A percentile compares a stretch with the other conserved stretches of the same genome.
These are phyloP conservation scores for Vinca major DNA, from an alignment of 305 asterid genomes.

Conservation along the genomic window DNA sequence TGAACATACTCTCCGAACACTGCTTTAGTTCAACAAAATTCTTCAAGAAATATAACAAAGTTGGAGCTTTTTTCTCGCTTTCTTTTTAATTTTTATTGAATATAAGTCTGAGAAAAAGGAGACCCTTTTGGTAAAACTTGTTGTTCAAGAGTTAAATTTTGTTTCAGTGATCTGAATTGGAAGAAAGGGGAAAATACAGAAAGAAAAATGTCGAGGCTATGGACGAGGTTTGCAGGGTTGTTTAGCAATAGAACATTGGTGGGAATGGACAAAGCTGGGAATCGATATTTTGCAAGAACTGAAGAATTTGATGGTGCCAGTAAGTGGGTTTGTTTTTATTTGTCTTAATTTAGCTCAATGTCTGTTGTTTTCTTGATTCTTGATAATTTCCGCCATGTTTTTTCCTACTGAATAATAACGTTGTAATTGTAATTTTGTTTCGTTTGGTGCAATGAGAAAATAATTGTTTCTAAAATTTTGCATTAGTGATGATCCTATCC, in stretches of 20 bases:
- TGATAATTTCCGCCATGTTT: not conserved
- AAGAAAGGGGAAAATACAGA: not conserved
- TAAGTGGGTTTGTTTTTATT: slow-evolving; percentile 32
- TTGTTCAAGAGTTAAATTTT: not conserved
- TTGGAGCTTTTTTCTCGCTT: too few species aligned
- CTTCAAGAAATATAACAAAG: not conserved
- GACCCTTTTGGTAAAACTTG: too few species aligned
- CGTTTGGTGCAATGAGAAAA: too few species aligned
- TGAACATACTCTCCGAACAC: slow-evolving; percentile 4
- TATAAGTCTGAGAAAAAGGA: too few species aligned
- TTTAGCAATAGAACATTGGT: slow-evolving; percentile 42
- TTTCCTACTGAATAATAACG: not conserved
- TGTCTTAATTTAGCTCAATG: not conserved
- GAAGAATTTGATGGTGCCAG: slow-evolving; percentile 72
- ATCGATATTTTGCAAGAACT: slow-evolving; percentile 60
- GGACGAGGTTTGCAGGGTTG: slow-evolving; percentile 56
- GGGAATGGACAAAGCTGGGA: slow-evolving; percentile 82
- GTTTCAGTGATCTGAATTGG: not conserved
- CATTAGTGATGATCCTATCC: too few species aligned
- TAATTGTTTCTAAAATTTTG: too few species aligned
- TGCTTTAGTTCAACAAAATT: not conserved
- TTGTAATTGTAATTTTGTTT: too few species aligned
- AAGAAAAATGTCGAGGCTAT: slow-evolving; percentile 48
- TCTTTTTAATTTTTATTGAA: too few species aligned
- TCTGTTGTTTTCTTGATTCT: not conserved